Conservation (phyloP, 257 asterid genomes). For the Capsicum rhomboideum region DNA sequence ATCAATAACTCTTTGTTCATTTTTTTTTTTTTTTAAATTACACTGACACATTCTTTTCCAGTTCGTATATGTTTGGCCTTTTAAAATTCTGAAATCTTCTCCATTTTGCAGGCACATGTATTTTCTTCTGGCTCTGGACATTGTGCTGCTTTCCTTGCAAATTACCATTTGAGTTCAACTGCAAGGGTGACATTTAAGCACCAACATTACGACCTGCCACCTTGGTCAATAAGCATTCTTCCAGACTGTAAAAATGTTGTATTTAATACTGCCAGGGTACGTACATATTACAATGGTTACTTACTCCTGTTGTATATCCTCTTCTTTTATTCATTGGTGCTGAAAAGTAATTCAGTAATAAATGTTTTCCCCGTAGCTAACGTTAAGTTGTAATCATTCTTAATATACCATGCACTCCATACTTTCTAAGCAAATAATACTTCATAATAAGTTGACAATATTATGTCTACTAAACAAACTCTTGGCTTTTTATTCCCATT, state of each 20-base stretch:
- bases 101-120: conserved; percentile 53
- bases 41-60: background rate
- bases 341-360: background rate
- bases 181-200: conserved; percentile 63
- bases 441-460: background rate
- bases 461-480: background rate
- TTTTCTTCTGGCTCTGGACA: conserved; percentile 58
- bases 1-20: background rate
- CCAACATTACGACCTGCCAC: conserved; percentile 65
- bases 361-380: background rate
- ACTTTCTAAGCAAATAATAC: background rate
- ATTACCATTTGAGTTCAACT: conserved; percentile 46
- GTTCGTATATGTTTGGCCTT: background rate
- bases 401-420: background rate
- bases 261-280: conserved; percentile 78
- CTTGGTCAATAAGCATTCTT: conserved; percentile 95
- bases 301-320: background rate
- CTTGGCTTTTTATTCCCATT: background rate
- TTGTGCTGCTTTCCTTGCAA: conserved; percentile 84
- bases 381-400: background rate
- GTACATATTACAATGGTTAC: conserved; percentile 1
- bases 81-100: background rate
- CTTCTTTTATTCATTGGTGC: background rate
- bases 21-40: background rate
- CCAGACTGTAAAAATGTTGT: conserved; percentile 70